phyloP scores from a whole-genome alignment of 1,284 basidiomycete genomes.

The Xanthoconium separans region DNA sequence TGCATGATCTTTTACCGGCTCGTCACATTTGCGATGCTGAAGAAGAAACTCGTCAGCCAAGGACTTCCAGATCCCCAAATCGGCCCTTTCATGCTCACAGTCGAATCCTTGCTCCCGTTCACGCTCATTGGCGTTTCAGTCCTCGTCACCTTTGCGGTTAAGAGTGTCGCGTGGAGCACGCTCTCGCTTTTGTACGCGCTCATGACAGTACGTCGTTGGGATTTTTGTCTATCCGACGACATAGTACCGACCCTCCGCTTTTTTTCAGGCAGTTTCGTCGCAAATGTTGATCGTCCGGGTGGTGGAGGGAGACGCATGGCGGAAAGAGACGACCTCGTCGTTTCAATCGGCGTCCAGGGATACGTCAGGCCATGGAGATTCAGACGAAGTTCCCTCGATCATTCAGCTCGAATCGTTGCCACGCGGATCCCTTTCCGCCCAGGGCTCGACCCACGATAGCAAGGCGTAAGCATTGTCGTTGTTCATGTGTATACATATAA shows the following conservation, averaged over 20 bases:
- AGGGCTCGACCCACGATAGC: background rate
- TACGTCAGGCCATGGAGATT: background rate
- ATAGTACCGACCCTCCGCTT: too few relatives aligned
- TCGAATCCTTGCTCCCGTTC: too few relatives aligned
- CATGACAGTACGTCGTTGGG: too few relatives aligned
- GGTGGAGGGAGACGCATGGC: background rate
- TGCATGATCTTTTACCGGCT: slow-evolving; percentile 10
- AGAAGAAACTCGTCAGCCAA: too few relatives aligned
- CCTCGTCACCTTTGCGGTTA: too few relatives aligned
- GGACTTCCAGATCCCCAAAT: too few relatives aligned
- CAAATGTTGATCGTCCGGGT: slow-evolving; percentile 2
- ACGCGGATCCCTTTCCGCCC: background rate
- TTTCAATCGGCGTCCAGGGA: background rate
- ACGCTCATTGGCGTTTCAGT: too few relatives aligned
- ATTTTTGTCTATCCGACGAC: too few relatives aligned
- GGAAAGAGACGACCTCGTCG: background rate
- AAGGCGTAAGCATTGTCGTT: background rate
- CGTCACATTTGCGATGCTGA: background rate
- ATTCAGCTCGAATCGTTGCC: background rate
- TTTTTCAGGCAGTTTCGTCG: background rate
- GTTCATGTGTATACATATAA: too few relatives aligned
- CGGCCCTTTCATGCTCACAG: too few relatives aligned
- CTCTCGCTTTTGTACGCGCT: too few relatives aligned
- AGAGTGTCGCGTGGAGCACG: too few relatives aligned
- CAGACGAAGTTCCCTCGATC: background rate